phyloP scores from a whole-genome alignment of 768 basidiomycete species.

The Leccinum subgranulosum region DNA sequence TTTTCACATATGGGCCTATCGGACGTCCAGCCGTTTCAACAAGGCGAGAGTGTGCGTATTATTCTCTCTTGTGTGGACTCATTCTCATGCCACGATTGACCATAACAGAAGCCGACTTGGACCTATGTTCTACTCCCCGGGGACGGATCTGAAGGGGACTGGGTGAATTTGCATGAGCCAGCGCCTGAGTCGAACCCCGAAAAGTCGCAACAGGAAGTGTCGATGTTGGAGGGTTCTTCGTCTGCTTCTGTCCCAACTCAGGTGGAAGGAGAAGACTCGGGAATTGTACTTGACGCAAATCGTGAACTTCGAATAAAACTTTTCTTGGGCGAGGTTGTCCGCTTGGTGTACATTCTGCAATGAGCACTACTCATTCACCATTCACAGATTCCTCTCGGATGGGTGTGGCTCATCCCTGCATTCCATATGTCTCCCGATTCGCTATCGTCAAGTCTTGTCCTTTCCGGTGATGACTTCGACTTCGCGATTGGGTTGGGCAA shows the following conservation, averaged over 20 bases:
- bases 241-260: background rate
- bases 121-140: conserved; percentile 44
- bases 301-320: conserved; percentile 71
- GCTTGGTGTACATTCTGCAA: background rate
- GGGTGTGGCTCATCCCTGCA: conserved; percentile 83
- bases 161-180: conserved; percentile 37
- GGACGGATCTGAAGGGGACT: conserved; percentile 31
- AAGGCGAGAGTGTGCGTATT: conserved; percentile 12
- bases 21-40: conserved; percentile 7
- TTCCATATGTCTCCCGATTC: conserved; percentile 70
- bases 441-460: conserved; percentile 31
- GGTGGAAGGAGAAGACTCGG: conserved; percentile 22
- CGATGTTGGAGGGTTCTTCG: conserved; percentile 1
- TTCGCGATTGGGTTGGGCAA: conserved; percentile 75
- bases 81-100: background rate
- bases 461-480: conserved; percentile 67
- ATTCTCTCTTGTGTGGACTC: background rate
- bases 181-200: background rate
- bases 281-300: conserved; percentile 59
- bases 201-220: background rate
- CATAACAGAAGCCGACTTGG: conserved; percentile 38
- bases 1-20: conserved; percentile 62
- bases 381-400: conserved; percentile 68
- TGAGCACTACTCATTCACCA: background rate
- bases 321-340: conserved; percentile 65